Evolutionary conservation across 140 eudicot genomes (phyloP).

Genomic region (Stevia rebaudiana): DNA sequence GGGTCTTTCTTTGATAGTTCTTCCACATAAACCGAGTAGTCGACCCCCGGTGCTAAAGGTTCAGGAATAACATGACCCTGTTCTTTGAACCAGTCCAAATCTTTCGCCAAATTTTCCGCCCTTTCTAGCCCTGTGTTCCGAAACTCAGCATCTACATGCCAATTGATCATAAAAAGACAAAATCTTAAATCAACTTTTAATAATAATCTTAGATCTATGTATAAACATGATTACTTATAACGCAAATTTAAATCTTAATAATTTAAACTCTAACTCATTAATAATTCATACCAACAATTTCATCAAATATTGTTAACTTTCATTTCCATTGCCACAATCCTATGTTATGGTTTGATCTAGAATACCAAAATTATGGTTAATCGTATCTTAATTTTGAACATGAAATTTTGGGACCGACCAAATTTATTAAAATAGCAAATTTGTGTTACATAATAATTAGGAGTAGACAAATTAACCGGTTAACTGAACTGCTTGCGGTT

Average conservation of each 20-base stretch:
- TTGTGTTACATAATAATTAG: no score
- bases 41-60: conserved; percentile 71
- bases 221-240: not conserved
- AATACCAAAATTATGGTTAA: no score
- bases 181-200: not conserved
- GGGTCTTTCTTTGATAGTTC: conserved; percentile 77
- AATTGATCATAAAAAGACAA: not conserved
- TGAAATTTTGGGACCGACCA: no score
- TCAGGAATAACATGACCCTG: conserved; percentile 77
- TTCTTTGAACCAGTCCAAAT: conserved; percentile 82
- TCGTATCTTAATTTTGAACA: no score
- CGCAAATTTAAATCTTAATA: not conserved
- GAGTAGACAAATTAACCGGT: no score
- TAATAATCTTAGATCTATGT: not conserved
- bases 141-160: conserved; percentile 70
- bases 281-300: no score
- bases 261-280: no score
- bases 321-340: no score
- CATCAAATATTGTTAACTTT: not conserved
- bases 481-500: no score
- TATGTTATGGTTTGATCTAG: no score
- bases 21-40: conserved; percentile 54
- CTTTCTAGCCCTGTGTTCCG: conserved; percentile 92
- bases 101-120: conserved; percentile 56
- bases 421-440: no score